Percentiles rank a stretch among this genome's conserved stretches.
Conservation (phyloP, 176 grass and related monocot genomes). For the Carex scoparia region DNA sequence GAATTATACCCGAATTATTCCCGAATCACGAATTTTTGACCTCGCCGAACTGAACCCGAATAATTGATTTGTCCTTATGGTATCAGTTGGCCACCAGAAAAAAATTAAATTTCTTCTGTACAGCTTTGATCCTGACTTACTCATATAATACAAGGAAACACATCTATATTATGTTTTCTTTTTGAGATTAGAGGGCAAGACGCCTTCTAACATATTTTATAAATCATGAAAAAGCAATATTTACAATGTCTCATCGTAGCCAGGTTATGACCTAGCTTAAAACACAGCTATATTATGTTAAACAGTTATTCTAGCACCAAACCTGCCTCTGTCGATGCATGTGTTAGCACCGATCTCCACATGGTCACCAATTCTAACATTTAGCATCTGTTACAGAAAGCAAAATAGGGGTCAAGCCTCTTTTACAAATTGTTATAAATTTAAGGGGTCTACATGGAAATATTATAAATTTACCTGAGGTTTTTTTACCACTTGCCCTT, state of each 20-base stretch:
- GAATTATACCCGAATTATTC: too few relatives aligned
- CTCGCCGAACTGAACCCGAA: too few relatives aligned
- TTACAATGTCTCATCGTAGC: too few relatives aligned
- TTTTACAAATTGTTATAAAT: slow-evolving; percentile 1
- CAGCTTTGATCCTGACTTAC: neutral
- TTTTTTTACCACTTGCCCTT: slow-evolving; percentile 70
- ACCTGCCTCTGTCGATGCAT: slow-evolving; percentile 97
- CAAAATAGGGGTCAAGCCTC: neutral
- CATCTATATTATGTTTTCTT: neutral
- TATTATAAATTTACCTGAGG: slow-evolving; percentile 44
- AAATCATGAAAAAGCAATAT: too few relatives aligned
- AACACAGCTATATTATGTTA: neutral
- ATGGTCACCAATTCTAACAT: slow-evolving; percentile 60
- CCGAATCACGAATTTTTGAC: too few relatives aligned
- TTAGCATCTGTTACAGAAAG: slow-evolving; percentile 38
- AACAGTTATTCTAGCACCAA: neutral
- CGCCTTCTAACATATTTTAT: too few relatives aligned
- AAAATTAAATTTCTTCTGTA: neutral
- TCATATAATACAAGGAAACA: neutral
- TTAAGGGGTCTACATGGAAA: neutral
- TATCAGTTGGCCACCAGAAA: neutral
- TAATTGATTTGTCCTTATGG: too few relatives aligned
- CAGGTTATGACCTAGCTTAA: neutral
- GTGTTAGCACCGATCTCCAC: slow-evolving; percentile 94
- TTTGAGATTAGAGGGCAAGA: too few relatives aligned